Percentiles rank a stretch among this genome's conserved stretches.
These are phyloP conservation scores for Symbiodinium pilosum DNA, from an alignment of 73 alveolate genomes.

Conservation along the genomic window DNA sequence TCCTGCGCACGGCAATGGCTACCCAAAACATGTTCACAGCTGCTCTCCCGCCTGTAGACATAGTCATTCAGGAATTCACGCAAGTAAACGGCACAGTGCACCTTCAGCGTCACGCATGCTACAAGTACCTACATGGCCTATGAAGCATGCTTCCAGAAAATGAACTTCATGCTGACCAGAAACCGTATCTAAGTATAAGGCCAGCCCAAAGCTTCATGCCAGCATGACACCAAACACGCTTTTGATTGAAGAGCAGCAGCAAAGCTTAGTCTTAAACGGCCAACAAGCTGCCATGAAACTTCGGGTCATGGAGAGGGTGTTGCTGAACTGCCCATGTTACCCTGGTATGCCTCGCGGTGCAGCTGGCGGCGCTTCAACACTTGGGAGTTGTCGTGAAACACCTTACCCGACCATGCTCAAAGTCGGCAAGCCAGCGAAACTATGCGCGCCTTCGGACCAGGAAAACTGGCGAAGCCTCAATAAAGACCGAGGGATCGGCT, in stretches of 20 bases:
- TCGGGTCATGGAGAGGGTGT: too few relatives aligned
- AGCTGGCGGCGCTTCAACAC: slow-evolving; percentile 67
- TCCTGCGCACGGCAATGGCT: slow-evolving; percentile 25
- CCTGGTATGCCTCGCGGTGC: slow-evolving; percentile 95
- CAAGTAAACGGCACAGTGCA: slow-evolving; percentile 69
- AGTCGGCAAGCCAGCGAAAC: neutral
- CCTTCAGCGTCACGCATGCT: slow-evolving; percentile 12
- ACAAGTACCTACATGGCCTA: neutral
- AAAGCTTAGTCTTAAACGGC: too few relatives aligned
- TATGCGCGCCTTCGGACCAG: neutral
- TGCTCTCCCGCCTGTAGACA: slow-evolving; percentile 45
- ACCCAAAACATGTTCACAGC: too few relatives aligned
- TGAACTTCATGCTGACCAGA: neutral
- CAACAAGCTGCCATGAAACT: too few relatives aligned
- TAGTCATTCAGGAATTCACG: slow-evolving; percentile 83
- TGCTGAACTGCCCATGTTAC: too few relatives aligned
- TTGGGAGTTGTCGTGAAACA: slow-evolving; percentile 26
- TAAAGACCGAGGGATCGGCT: neutral
- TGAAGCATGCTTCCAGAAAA: neutral
- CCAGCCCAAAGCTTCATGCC: neutral
- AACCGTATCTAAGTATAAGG: neutral
- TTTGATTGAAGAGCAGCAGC: too few relatives aligned
- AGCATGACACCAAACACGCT: neutral
- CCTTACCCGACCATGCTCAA: neutral
- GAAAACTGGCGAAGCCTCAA: neutral